phyloP scores from a whole-genome alignment of 2,329 filamentous ascomycete genomes.

The Pseudogymnoascus destructans region DNA sequence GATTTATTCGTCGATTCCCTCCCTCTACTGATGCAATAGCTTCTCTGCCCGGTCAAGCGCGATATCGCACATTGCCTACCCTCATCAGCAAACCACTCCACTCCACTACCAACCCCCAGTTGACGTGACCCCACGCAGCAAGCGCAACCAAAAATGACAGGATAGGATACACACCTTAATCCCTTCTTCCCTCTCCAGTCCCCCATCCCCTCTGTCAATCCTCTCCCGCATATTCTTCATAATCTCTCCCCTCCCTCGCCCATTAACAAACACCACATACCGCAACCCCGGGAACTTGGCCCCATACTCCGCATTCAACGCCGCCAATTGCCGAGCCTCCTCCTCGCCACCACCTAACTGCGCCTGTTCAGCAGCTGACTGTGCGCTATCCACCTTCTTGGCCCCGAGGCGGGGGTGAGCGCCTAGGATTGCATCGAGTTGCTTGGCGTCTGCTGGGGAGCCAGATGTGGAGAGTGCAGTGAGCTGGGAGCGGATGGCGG shows the following conservation, averaged over 20 bases:
- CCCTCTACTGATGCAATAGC: slow-evolving; percentile 25
- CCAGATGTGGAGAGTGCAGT: slow-evolving; percentile 41
- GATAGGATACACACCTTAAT: slow-evolving; percentile 45
- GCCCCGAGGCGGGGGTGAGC: slow-evolving; percentile 76
- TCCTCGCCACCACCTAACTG: slow-evolving; percentile 50
- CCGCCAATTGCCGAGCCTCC: slow-evolving; percentile 42
- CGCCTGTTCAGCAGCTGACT: slow-evolving; percentile 72
- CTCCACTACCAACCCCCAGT: background rate
- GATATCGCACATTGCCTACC: slow-evolving; percentile 77
- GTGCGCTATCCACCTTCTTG: slow-evolving; percentile 66
- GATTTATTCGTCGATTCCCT: background rate
- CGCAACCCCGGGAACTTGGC: slow-evolving; percentile 64
- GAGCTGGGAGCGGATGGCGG: slow-evolving; percentile 50
- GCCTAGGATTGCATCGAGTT: slow-evolving; percentile 59
- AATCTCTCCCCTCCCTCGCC: slow-evolving; percentile 56
- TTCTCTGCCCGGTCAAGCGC: slow-evolving; percentile 66
- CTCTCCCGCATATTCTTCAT: slow-evolving; percentile 70
- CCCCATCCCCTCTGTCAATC: slow-evolving; percentile 54
- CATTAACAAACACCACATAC: slow-evolving; percentile 90
- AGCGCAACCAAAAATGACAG: slow-evolving; percentile 12
- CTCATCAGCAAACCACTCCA: slow-evolving; percentile 6
- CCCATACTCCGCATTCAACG: slow-evolving; percentile 69
- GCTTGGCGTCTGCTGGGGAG: slow-evolving; percentile 37
- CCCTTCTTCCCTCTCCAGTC: slow-evolving; percentile 56
- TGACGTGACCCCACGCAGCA: background rate